Percentiles rank a stretch among this genome's conserved stretches.
Evolutionary conservation across 768 basidiomycete species (phyloP).

Genomic region (Kwoniella sp.): DNA sequence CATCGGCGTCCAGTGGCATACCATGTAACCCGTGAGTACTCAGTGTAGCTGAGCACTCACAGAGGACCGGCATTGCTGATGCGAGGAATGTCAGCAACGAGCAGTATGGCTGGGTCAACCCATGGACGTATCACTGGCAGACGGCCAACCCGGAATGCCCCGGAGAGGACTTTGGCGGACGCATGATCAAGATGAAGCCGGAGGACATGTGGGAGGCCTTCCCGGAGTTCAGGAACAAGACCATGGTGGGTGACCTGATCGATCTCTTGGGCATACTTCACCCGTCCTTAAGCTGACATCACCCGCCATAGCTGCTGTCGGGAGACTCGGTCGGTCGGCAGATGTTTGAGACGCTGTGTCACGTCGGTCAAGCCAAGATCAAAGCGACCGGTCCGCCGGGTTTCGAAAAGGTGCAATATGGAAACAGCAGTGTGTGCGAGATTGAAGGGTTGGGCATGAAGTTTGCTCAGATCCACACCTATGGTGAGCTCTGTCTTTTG

Average conservation of each 20-base stretch:
- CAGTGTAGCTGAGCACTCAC: too few species aligned
- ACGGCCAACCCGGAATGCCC: background rate
- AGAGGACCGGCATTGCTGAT: background rate
- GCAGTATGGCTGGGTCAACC: background rate
- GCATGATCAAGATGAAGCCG: background rate
- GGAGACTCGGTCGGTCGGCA: background rate
- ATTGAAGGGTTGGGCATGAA: background rate
- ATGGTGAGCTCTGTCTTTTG: background rate
- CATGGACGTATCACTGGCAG: background rate
- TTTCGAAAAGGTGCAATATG: background rate
- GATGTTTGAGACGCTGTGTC: background rate
- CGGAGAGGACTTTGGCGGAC: background rate
- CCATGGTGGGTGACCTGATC: background rate
- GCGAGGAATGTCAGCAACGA: background rate
- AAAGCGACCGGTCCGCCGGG: background rate
- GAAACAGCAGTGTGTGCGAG: background rate
- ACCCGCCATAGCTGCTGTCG: background rate
- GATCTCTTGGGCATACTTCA: too few species aligned
- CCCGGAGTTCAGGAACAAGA: background rate
- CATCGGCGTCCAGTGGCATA: too few species aligned
- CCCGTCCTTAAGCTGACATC: background rate
- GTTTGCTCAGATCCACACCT: background rate
- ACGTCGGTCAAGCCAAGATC: background rate
- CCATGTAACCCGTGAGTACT: background rate
- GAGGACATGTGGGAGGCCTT: background rate